A percentile compares a stretch with the other conserved stretches of the same genome.
Conservation (phyloP, 2,329 filamentous ascomycete genomes). For the Aureobasidium leucospermi region DNA sequence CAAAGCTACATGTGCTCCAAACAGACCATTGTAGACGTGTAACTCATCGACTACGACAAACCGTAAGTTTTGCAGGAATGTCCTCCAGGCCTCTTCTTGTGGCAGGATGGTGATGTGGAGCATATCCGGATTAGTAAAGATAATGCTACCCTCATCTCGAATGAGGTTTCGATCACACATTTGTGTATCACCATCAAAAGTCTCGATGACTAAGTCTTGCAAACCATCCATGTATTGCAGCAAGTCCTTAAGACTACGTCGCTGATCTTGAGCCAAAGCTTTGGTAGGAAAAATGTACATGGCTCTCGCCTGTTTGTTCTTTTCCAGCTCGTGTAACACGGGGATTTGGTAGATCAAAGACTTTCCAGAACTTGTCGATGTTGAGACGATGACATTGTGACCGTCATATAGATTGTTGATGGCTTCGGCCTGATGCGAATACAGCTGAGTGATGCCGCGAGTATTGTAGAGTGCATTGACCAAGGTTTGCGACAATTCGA, state of each 20-base stretch:
- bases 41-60: conserved; percentile 83
- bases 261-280: conserved; percentile 89
- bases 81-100: conserved; percentile 82
- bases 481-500: conserved; percentile 77
- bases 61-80: conserved; percentile 78
- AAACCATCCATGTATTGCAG: conserved; percentile 72
- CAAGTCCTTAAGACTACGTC: conserved; percentile 78
- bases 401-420: conserved; percentile 81
- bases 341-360: conserved; percentile 97
- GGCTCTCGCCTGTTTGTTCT: conserved; percentile 67
- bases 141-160: conserved; percentile 80
- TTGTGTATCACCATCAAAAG: conserved; percentile 90
- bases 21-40: conserved; percentile 92
- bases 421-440: conserved; percentile 86
- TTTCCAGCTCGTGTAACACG: conserved; percentile 77
- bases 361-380: conserved; percentile 93
- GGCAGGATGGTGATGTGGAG: conserved; percentile 89
- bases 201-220: conserved; percentile 73
- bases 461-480: conserved; percentile 97
- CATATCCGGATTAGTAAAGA: conserved; percentile 99
- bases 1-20: conserved; percentile 88
- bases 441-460: conserved; percentile 76
- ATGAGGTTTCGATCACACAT: conserved; percentile 72
- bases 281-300: conserved; percentile 99
- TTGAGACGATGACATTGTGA: conserved; percentile 83